Base-by-base conservation (phyloP, 257 asterid genomes). In the Thymus quinquecostatus region DNA sequence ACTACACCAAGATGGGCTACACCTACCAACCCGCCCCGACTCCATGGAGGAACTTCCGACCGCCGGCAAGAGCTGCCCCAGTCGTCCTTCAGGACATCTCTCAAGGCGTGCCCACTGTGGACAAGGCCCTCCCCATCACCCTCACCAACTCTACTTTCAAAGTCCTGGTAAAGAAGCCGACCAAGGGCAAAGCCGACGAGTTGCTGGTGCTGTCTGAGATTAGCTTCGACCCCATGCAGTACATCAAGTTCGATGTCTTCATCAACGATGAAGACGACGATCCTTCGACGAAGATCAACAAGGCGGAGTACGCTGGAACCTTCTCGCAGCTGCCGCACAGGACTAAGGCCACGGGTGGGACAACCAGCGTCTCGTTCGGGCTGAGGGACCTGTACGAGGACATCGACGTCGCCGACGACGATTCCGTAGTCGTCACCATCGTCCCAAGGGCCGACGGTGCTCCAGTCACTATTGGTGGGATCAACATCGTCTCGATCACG, bases 311-410 rank as follows among this genome's bases (percentile, higher is more conserved):
- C 6, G 85, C 86, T 0, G 89, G 92, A 3, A 80, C 87, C 0
- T 86, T 70, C 36, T 81, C 92, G 2, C 86, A 81, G 69, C 74
- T 86, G 77, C 87, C 92, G 61, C 87, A 80, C 63, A 84, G 70
- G 78, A 71, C 70, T 1, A 51, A 4, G 29, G 5, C 57, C 77
- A 0, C 2, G n/a, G 41, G 4, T 7, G 4, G 9, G 41, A 1
- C 48, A 11, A 0, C 8, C 69, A 0, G 11, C 56, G 10, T 64
- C 6, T 2, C 41, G 40, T 11, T 64, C 55, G 28, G 40, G 11
- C 34, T 64, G 14, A 44, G 7, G 56, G 56, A 64, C 3, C 14
- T 64, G 55, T 64, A 64, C 41, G 56, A 64, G 8, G 33, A 44
- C 33, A 64, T 64, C 4, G 54, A 64, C 4, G 13, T 64, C 4